phyloP scores from a whole-genome alignment of 768 basidiomycete genomes.

The Boletus vermiculosoides region DNA sequence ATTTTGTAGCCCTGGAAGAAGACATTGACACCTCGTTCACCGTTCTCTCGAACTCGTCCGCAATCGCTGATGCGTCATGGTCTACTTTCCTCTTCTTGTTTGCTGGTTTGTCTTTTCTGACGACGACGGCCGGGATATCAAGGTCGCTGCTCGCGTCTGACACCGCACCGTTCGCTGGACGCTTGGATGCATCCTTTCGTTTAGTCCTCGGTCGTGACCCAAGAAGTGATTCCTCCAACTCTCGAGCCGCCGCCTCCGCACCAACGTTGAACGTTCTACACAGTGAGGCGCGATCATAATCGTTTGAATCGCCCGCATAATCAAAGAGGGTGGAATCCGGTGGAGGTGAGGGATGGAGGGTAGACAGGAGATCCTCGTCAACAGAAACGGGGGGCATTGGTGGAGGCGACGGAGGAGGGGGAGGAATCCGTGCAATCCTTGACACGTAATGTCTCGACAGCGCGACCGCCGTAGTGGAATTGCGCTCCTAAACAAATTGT shows the following conservation, averaged over 20 bases:
- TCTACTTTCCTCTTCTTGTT: conserved; percentile 67
- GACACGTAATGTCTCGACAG: conserved; percentile 37
- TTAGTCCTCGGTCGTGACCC: conserved; percentile 39
- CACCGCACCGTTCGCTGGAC: conserved; percentile 44
- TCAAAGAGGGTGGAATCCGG: conserved; percentile 33
- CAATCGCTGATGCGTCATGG: conserved; percentile 34
- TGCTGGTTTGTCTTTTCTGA: conserved; percentile 43
- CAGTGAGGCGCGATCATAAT: conserved; percentile 24
- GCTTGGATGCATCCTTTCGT: conserved; percentile 49
- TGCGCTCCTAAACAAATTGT: conserved; percentile 57
- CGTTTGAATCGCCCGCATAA: conserved; percentile 23
- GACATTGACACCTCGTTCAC: conserved; percentile 39
- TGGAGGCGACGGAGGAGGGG: conserved; percentile 40
- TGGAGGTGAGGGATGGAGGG: conserved; percentile 38
- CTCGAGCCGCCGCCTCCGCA: conserved; percentile 57
- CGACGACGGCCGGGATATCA: conserved; percentile 40
- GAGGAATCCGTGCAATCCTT: conserved; percentile 47
- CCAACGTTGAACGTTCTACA: conserved; percentile 24
- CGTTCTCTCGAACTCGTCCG: conserved; percentile 51
- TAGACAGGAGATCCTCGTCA: conserved; percentile 37
- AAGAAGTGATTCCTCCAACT: conserved; percentile 55
- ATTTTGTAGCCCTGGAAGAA: conserved; percentile 33
- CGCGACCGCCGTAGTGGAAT: conserved; percentile 53
- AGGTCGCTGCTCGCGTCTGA: conserved; percentile 62
- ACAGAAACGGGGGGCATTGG: conserved; percentile 29